These are phyloP conservation scores for Candida oleophila DNA, from an alignment of 805 yeast genomes.

Conservation along the genomic window DNA sequence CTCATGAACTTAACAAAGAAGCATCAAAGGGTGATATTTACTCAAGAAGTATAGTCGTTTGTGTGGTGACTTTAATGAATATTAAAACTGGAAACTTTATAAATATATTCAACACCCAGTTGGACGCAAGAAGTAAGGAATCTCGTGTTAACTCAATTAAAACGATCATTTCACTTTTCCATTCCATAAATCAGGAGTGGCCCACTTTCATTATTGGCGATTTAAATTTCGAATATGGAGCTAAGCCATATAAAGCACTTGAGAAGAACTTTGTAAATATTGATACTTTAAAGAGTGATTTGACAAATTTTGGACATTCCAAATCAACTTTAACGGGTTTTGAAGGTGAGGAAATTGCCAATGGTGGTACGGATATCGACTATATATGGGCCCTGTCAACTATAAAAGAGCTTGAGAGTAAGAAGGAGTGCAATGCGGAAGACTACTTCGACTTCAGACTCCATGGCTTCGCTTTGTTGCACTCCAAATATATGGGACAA, in stretches of 20 bases:
- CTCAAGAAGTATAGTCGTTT: constrained; percentile 29
- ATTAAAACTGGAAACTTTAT: constrained; percentile 25
- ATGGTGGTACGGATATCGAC: constrained; percentile 38
- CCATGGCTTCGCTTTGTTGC: constrained; percentile 28
- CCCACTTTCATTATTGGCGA: constrained; percentile 44
- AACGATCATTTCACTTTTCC: constrained; percentile 34
- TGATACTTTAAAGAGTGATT: constrained; percentile 22
- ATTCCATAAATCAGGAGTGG: constrained; percentile 21
- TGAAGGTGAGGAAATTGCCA: constrained; percentile 24
- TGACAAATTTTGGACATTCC: constrained; percentile 39
- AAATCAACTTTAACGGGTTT: constrained; percentile 52
- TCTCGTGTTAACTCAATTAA: constrained; percentile 35
- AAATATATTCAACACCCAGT: constrained; percentile 42
- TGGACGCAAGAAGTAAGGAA: constrained; percentile 35
- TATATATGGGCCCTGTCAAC: constrained; percentile 39
- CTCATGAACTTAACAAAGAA: constrained; percentile 39
- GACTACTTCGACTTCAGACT: constrained; percentile 13
- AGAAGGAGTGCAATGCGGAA: constrained; percentile 13
- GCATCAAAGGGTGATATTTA: constrained; percentile 39
- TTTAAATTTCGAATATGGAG: constrained; percentile 40
- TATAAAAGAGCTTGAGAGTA: constrained; percentile 20
- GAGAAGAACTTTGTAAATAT: constrained; percentile 33
- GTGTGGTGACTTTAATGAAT: constrained; percentile 30
- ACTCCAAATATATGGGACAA: constrained; percentile 29
- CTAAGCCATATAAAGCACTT: constrained; percentile 40